These are phyloP conservation scores for Tetracladium marchalianum DNA, from an alignment of 495 filamentous ascomycete species.

Conservation along the genomic window DNA sequence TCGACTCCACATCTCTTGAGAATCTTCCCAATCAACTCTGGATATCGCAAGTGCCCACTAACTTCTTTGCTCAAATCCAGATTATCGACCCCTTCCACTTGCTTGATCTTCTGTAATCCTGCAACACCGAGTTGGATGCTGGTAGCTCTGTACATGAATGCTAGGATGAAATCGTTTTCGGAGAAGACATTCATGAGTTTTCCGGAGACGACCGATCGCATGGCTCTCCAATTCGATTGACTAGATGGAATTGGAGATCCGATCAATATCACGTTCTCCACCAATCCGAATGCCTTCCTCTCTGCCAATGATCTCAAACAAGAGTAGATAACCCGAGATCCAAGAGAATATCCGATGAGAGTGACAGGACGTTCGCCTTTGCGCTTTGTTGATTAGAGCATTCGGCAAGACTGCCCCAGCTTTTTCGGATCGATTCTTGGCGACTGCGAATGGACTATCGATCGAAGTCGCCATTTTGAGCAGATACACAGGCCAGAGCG, in stretches of 20 bases:
- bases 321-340: slow-evolving; percentile 75
- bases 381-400: slow-evolving; percentile 73
- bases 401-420: slow-evolving; percentile 78
- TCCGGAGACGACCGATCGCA: slow-evolving; percentile 44
- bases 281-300: slow-evolving; percentile 69
- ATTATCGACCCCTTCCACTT: slow-evolving; percentile 45
- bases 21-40: slow-evolving; percentile 41
- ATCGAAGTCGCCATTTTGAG: slow-evolving; percentile 73
- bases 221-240: slow-evolving; percentile 37
- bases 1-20: slow-evolving; percentile 43
- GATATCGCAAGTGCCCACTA: slow-evolving; percentile 44
- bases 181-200: slow-evolving; percentile 51
- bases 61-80: slow-evolving; percentile 43
- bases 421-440: slow-evolving; percentile 74
- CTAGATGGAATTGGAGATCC: slow-evolving; percentile 67
- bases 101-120: slow-evolving; percentile 41
- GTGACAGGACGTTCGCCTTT: slow-evolving; percentile 85
- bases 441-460: slow-evolving; percentile 84
- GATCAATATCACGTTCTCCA: slow-evolving; percentile 78
- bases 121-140: slow-evolving; percentile 46
- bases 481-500: slow-evolving; percentile 66
- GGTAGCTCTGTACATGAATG: slow-evolving; percentile 45
- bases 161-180: slow-evolving; percentile 49
- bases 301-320: slow-evolving; percentile 69
- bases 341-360: slow-evolving; percentile 83